Conservation (phyloP, 1,284 basidiomycete genomes). For the Ceratobasidium sp. region DNA sequence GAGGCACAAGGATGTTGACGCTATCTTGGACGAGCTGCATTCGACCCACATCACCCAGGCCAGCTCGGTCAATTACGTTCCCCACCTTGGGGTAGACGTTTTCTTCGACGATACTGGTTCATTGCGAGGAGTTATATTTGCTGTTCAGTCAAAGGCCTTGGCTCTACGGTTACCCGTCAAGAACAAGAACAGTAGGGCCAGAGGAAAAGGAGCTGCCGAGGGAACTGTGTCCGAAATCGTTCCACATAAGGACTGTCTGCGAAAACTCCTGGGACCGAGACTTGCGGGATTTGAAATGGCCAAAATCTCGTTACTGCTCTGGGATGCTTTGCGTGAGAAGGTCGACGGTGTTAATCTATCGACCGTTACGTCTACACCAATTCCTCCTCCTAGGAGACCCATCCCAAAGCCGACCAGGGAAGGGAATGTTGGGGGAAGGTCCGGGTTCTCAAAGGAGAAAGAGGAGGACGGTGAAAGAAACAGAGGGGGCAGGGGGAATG, state of each 20-base stretch:
- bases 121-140: constrained; percentile 24
- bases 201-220: constrained; percentile 14
- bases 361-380: constrained; percentile 2
- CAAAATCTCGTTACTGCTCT: constrained; percentile 29
- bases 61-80: constrained; percentile 1
- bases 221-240: not conserved
- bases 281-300: constrained; percentile 31
- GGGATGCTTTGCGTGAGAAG: constrained; percentile 27
- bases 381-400: constrained; percentile 4
- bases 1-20: constrained; percentile 8
- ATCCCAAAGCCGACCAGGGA: constrained; percentile 4
- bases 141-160: constrained; percentile 6
- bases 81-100: constrained; percentile 20
- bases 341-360: constrained; percentile 35
- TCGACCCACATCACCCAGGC: not conserved
- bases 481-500: not conserved
- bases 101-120: constrained; percentile 22
- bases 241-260: not conserved
- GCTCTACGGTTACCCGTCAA: constrained; percentile 12
- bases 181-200: too few relatives aligned
- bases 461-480: not conserved
- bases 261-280: constrained; percentile 13
- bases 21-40: constrained; percentile 1
- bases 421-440: not conserved
- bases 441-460: not conserved